These are phyloP conservation scores for Candida koratica DNA, from an alignment of 805 yeast genomes.

Conservation along the genomic window DNA sequence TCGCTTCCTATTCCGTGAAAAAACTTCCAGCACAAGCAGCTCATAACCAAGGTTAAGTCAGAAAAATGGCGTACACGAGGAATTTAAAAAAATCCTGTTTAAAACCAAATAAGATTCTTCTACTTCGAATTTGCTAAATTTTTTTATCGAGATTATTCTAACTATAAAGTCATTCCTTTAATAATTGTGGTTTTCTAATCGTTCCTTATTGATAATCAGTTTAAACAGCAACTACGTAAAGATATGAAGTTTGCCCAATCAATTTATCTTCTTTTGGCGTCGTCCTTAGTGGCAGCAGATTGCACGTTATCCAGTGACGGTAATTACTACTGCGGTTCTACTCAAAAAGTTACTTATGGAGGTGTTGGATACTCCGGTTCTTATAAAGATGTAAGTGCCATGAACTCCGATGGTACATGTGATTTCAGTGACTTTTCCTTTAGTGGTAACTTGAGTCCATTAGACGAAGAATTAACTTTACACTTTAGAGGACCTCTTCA, in stretches of 20 bases:
- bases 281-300: conserved; percentile 8
- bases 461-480: conserved; percentile 81
- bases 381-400: conserved; percentile 71
- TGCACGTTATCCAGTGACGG: conserved; percentile 37
- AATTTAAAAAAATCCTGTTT: conserved; percentile 2
- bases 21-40: conserved; percentile 3
- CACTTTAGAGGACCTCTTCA: conserved; percentile 89
- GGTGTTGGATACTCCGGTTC: conserved; percentile 84
- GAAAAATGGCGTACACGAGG: conserved; percentile 4
- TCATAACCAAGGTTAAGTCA: conserved; percentile 5
- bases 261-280: conserved; percentile 12
- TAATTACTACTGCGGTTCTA: conserved; percentile 78
- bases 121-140: conserved; percentile 4
- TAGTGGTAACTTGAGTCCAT: conserved; percentile 72
- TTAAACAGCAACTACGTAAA: not conserved
- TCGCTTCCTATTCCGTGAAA: conserved; percentile 6
- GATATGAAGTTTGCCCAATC: conserved; percentile 15
- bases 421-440: conserved; percentile 53
- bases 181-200: conserved; percentile 3
- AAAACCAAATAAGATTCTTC: conserved; percentile 4
- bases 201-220: not conserved
- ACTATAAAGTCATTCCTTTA: conserved; percentile 8
- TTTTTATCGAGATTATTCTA: conserved; percentile 2
- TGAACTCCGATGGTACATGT: conserved; percentile 76
- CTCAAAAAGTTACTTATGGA: conserved; percentile 60